Percentiles rank a stretch among this genome's conserved stretches.
These are phyloP conservation scores for Saccharomyces mikatae DNA, from an alignment of 805 yeast species.

Conservation along the genomic window DNA sequence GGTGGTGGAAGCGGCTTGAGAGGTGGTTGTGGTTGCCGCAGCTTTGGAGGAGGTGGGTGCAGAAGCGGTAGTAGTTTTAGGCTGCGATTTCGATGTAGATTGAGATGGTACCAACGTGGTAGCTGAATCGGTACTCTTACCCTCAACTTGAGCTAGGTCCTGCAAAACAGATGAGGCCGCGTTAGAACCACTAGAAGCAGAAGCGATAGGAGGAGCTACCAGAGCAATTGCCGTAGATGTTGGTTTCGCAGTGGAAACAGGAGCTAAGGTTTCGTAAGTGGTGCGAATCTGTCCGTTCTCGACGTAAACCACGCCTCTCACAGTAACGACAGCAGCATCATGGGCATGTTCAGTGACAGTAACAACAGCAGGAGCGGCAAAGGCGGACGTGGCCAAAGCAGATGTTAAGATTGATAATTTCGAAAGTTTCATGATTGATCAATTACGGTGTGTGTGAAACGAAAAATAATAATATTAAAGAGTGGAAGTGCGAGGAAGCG, in stretches of 20 bases:
- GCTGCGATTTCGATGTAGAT: background rate
- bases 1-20: conserved; percentile 18
- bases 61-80: conserved; percentile 16
- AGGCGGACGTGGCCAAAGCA: conserved; percentile 3
- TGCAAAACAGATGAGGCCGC: conserved; percentile 47
- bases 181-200: conserved; percentile 56
- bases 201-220: conserved; percentile 37
- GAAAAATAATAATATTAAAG: background rate
- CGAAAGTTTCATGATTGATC: conserved; percentile 9
- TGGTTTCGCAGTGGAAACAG: conserved; percentile 5
- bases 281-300: conserved; percentile 23
- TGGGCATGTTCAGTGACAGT: conserved; percentile 20
- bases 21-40: conserved; percentile 4
- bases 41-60: conserved; percentile 17
- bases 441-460: background rate
- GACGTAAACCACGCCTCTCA: conserved; percentile 25
- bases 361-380: conserved; percentile 12
- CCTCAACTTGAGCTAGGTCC: background rate
- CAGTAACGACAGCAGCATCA: conserved; percentile 17
- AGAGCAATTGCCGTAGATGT: conserved; percentile 3
- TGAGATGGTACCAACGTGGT: background rate
- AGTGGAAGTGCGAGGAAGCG: background rate
- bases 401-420: conserved; percentile 11
- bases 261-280: conserved; percentile 12
- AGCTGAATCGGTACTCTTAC: background rate